Base-by-base conservation (phyloP, 805 yeast species). In the Ogataea thermomethanolica region DNA sequence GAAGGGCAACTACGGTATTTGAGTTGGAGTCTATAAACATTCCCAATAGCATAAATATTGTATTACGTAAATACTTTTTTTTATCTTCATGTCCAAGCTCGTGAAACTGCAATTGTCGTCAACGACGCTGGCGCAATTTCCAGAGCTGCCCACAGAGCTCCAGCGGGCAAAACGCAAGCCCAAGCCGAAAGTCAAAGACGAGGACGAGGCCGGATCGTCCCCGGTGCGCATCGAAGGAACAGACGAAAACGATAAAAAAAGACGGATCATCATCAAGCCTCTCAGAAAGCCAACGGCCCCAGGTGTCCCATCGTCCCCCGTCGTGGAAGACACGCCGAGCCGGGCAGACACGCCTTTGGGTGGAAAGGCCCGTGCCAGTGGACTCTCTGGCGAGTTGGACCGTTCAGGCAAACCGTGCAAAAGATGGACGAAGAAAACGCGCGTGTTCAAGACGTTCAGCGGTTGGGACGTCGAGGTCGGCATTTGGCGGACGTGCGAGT, bases 1-100 rank as follows among this genome's bases (percentile, higher is more conserved):
- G 53, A 78, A 75, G 41, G 84, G 84, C 23, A 72, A 72, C 39
- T 84, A 82, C 63, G 91, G 91, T 33, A 81, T 84, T 26, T 82
- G 29, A 26, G 13, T 10, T n/a, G 3, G 3, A 13, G 5, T 17
- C 20, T 17, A 17, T 17, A 62, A 25, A 33, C 13, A 29, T 3
- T 10, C 21, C 30, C 14, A 37, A 33, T 13, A 29, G 13, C 27
- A 15, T 22, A 37, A n/a, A 13, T 22, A 27, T 17, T 20, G 14
- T 8, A 37, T 14, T 29, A 25, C 28, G 33, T 33, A 31, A 29
- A 37, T 33, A n/a, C 21, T 13, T 25, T 34, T 15, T 24, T 29
- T 29, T 39, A n/a, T 27, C 23, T 12, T 9, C 24, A 44, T 41
- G 44, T 37, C 44, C 33, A 44, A 41, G 36, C 29, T 45, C 8